Conservation (phyloP, 2,329 filamentous ascomycete genomes). For the Mycosphaerella arachidis region DNA sequence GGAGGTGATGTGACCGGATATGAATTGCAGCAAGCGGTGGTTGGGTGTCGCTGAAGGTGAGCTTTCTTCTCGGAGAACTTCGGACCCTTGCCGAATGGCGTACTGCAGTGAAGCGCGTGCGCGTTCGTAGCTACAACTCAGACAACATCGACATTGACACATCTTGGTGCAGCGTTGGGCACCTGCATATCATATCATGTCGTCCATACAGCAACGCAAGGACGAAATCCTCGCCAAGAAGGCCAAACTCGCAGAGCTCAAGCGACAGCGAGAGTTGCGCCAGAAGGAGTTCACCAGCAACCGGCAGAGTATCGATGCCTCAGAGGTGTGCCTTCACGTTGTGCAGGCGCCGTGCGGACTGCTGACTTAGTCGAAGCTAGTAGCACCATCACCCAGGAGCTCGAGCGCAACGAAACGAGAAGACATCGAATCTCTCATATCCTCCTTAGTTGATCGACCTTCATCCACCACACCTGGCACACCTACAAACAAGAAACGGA, state of each 20-base stretch:
- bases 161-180: background rate
- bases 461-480: constrained; percentile 25
- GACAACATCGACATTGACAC: background rate
- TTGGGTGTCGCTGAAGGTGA: constrained; percentile 4
- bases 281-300: constrained; percentile 68
- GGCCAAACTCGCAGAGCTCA: constrained; percentile 93
- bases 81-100: background rate
- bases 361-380: constrained; percentile 49
- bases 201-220: constrained; percentile 63
- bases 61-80: background rate
- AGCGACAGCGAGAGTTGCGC: constrained; percentile 81
- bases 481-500: constrained; percentile 26
- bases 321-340: constrained; percentile 58
- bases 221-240: constrained; percentile 97
- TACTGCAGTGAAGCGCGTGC: background rate
- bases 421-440: constrained; percentile 78
- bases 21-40: constrained; percentile 4
- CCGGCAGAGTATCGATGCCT: constrained; percentile 62
- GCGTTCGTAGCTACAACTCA: background rate
- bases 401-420: constrained; percentile 59
- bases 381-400: constrained; percentile 66
- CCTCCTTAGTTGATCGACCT: constrained; percentile 69
- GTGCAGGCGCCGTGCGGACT: background rate
- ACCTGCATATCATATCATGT: constrained; percentile 20
- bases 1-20: constrained; percentile 1